Evolutionary conservation across 306 rosid genomes (phyloP).

Genomic region (Sechiopsis laciniata): DNA sequence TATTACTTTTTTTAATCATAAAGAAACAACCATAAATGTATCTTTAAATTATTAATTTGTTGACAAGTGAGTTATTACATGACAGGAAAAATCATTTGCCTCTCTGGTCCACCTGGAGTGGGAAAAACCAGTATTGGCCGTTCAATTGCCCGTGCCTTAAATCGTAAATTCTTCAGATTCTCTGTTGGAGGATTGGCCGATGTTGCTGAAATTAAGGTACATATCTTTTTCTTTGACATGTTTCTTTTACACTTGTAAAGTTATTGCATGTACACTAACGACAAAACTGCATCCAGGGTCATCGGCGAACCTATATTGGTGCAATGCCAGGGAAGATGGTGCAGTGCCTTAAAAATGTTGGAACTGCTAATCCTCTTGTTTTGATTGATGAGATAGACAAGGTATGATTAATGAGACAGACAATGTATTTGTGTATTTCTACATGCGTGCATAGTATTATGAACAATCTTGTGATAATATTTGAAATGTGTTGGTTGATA

Average conservation of each 20-base stretch:
- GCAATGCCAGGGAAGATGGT: constrained; percentile 99
- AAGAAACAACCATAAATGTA: constrained; percentile 9
- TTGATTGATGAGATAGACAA: constrained; percentile 98
- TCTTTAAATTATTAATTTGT: neutral
- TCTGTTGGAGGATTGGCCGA: constrained; percentile 98
- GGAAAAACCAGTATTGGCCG: constrained; percentile 99
- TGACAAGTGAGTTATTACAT: neutral
- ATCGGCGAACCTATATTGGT: constrained; percentile 97
- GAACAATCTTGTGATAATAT: too few relatives aligned
- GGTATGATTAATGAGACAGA: constrained; percentile 29
- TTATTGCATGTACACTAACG: constrained; percentile 24
- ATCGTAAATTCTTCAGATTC: constrained; percentile 87
- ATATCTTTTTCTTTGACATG: constrained; percentile 15
- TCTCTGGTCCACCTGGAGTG: constrained; percentile 99
- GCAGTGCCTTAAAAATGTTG: constrained; percentile 96
- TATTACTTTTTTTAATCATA: neutral
- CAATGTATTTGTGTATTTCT: constrained; percentile 22
- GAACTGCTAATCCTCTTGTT: constrained; percentile 94
- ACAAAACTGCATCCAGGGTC: constrained; percentile 61
- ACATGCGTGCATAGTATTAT: neutral
- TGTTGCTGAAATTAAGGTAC: constrained; percentile 99
- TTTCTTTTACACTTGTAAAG: neutral
- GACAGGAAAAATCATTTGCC: constrained; percentile 92
- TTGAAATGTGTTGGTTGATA: too few relatives aligned
- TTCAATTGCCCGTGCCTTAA: constrained; percentile 95